Evolutionary conservation across 257 asterid genomes (phyloP).

Genomic region (Linderniella brevidens): DNA sequence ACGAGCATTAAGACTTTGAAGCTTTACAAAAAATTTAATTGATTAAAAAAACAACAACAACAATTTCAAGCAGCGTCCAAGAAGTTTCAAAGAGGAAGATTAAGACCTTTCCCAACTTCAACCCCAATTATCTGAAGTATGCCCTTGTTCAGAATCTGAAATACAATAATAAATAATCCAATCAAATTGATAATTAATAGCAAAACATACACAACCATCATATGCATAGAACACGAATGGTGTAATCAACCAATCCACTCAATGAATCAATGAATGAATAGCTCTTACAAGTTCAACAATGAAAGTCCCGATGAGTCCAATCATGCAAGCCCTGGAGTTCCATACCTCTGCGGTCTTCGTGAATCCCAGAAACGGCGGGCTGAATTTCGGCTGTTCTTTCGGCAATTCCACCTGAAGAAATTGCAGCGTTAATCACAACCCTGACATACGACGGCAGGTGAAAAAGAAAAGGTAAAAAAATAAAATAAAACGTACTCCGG

Average conservation of each 20-base stretch:
- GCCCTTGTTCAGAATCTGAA: slow-evolving; percentile 75
- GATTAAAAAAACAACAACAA: too few relatives aligned
- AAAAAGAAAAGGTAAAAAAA: too few relatives aligned
- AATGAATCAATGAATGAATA: too few relatives aligned
- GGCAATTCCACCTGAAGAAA: slow-evolving; percentile 80
- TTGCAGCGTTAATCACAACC: too few relatives aligned
- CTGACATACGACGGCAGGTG: too few relatives aligned
- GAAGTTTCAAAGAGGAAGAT: slow-evolving; percentile 68
- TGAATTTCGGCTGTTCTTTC: slow-evolving; percentile 46
- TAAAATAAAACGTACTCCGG: slow-evolving; percentile 28
- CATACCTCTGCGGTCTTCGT: slow-evolving; percentile 75
- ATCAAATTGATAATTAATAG: background rate
- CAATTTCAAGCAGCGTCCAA: too few relatives aligned
- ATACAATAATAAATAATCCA: background rate
- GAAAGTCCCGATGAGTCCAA: slow-evolving; percentile 56
- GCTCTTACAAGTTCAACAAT: slow-evolving; percentile 57
- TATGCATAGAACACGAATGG: too few relatives aligned
- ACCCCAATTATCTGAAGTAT: slow-evolving; percentile 68
- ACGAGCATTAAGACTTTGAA: too few relatives aligned
- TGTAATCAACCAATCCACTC: too few relatives aligned
- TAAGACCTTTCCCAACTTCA: slow-evolving; percentile 87
- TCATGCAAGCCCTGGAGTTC: slow-evolving; percentile 91
- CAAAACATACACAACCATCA: too few relatives aligned
- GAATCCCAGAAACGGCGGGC: slow-evolving; percentile 59
- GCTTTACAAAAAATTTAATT: too few relatives aligned